Evolutionary conservation across 495 filamentous ascomycete genomes (phyloP).

Genomic region (Aspergillus diversus): DNA sequence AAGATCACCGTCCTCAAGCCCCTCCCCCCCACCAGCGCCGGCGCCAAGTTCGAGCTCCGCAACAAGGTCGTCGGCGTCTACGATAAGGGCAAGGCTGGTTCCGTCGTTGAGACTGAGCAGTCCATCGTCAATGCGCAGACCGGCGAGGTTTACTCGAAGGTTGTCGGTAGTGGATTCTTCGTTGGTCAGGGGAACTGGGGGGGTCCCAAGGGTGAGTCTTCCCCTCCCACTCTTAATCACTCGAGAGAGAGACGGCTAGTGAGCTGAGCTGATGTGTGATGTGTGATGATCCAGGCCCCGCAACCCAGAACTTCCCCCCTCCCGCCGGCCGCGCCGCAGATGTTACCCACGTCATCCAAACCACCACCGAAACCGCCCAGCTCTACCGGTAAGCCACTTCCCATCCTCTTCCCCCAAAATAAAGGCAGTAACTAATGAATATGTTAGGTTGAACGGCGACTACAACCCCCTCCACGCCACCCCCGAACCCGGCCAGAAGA

Average conservation of each 20-base stretch:
- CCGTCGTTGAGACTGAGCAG: constrained; percentile 79
- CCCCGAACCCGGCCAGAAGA: constrained; percentile 79
- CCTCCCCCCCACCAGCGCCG: constrained; percentile 71
- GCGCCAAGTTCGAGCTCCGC: constrained; percentile 74
- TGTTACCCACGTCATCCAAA: constrained; percentile 69
- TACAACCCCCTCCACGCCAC: constrained; percentile 90
- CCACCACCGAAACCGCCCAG: constrained; percentile 68
- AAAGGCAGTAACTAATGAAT: constrained; percentile 6
- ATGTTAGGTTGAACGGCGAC: constrained; percentile 73
- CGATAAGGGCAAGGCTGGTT: constrained; percentile 86
- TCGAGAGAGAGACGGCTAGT: neutral
- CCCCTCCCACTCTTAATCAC: neutral
- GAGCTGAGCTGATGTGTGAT: too few species aligned
- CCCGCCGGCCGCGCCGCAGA: constrained; percentile 76
- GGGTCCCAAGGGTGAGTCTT: constrained; percentile 73
- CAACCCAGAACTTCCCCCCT: constrained; percentile 72
- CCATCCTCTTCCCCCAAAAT: neutral
- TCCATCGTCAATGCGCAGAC: constrained; percentile 70
- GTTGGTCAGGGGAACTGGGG: constrained; percentile 88
- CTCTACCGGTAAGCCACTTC: constrained; percentile 60
- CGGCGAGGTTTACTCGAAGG: constrained; percentile 73
- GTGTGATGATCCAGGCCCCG: constrained; percentile 53
- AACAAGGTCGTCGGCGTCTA: constrained; percentile 85
- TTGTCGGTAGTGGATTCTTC: constrained; percentile 71
- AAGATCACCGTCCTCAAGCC: constrained; percentile 76